phyloP scores from a whole-genome alignment of 805 yeast genomes.

The Komagataella kurtzmanii region DNA sequence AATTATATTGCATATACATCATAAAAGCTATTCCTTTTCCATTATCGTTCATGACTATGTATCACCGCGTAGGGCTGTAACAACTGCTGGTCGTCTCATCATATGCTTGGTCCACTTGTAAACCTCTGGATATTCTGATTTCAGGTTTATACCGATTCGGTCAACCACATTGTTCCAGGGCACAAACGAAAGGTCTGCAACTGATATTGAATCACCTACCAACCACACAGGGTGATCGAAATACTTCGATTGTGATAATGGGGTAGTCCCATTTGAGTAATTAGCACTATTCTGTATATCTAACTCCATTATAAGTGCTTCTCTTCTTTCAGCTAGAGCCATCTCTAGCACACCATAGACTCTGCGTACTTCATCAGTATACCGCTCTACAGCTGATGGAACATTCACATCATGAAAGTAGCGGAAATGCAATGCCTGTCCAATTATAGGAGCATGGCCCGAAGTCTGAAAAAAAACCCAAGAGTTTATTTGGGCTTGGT shows the following conservation, averaged over 20 bases:
- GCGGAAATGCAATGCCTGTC: constrained; percentile 89
- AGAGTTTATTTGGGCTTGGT: constrained; percentile 71
- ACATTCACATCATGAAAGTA: constrained; percentile 81
- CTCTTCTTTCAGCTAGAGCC: constrained; percentile 89
- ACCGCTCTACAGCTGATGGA: constrained; percentile 81
- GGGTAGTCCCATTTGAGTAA: constrained; percentile 79
- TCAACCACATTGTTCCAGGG: constrained; percentile 97
- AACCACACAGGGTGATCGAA: constrained; percentile 93
- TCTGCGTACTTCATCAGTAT: constrained; percentile 83
- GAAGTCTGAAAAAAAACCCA: constrained; percentile 95
- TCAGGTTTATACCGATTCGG: constrained; percentile 78
- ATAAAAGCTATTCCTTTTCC: neutral
- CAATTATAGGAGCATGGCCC: constrained; percentile 98
- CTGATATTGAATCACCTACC: constrained; percentile 71
- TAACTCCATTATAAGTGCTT: constrained; percentile 77
- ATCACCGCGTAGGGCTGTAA: constrained; percentile 44
- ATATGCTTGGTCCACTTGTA: constrained; percentile 91
- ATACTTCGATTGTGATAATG: constrained; percentile 70
- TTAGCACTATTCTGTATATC: constrained; percentile 82
- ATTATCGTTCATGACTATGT: neutral
- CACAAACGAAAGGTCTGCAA: constrained; percentile 86
- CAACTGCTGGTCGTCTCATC: constrained; percentile 92
- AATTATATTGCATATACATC: neutral
- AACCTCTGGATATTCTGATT: constrained; percentile 86
- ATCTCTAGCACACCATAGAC: constrained; percentile 91